A percentile compares a stretch with the other conserved stretches of the same genome.
Conservation (phyloP, 371 early-diverging fungal species). For the Conidiobolus incongruus region DNA sequence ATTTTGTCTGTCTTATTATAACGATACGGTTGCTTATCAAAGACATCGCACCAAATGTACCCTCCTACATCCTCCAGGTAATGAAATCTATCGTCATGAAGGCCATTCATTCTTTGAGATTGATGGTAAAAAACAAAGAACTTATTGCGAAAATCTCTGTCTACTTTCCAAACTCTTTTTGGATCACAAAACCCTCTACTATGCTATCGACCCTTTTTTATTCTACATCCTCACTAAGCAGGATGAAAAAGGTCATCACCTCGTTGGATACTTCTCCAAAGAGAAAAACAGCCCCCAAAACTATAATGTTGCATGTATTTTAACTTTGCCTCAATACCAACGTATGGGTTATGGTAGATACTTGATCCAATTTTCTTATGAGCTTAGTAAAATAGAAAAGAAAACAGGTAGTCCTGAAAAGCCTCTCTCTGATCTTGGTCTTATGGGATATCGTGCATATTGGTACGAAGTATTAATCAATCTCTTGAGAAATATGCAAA, state of each 20-base stretch:
- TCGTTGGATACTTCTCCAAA: conserved; percentile 99
- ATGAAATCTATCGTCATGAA: conserved; percentile 73
- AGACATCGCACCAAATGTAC: conserved; percentile 62
- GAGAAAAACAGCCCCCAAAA: conserved; percentile 90
- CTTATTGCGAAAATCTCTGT: conserved; percentile 77
- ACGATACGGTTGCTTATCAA: conserved; percentile 28
- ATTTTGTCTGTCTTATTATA: conserved; percentile 73
- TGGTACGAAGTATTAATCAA: conserved; percentile 80
- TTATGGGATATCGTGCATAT: conserved; percentile 87
- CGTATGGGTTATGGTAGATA: conserved; percentile 94
- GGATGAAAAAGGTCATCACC: conserved; percentile 64
- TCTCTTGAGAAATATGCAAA: too few relatives aligned
- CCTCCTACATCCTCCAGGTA: conserved; percentile 82
- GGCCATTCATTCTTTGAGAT: conserved; percentile 82
- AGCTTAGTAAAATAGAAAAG: conserved; percentile 88
- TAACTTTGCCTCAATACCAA: conserved; percentile 97
- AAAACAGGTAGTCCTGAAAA: conserved; percentile 96
- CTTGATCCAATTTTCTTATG: conserved; percentile 94
- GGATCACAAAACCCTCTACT: too few relatives aligned
- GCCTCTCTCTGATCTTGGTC: conserved; percentile 96
- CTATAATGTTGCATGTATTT: conserved; percentile 98
- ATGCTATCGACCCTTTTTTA: conserved; percentile 95
- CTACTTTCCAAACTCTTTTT: conserved; percentile 90
- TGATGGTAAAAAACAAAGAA: conserved; percentile 73
- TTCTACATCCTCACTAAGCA: conserved; percentile 86